Evolutionary conservation across 495 filamentous ascomycete species (phyloP), one percentile per base, ranked within the genome.

Genomic region (Cryomyces minteri): DNA sequence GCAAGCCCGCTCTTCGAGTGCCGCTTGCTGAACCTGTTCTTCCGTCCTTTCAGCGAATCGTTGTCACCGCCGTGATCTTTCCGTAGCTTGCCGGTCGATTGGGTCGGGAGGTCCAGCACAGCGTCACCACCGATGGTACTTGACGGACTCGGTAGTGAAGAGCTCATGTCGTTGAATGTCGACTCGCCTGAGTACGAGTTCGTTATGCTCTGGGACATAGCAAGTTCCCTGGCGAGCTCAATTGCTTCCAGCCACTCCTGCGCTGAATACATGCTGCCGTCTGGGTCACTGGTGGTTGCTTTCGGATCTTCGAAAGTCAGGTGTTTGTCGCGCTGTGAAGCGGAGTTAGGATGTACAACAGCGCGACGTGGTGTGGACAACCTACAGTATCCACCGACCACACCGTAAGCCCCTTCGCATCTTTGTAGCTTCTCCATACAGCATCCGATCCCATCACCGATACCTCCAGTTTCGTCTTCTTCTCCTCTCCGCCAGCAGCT

Each of bases 381-480:
- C 82, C 66, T 73, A 99, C 92, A 49, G 86, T 94, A 62, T 96
- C 88, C 42, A 96, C 77, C 59, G 78, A 79, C 88, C 90, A 99
- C 31, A 79, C 81, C 12, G 75, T 78, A 57, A 84, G 69, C 14
- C 85, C 86, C 58, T 92, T 94, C 34, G 75, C 68, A 58, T 94
- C 87, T 36, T 80, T 70, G 43, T 81, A 81, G 50, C 71, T 86
- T 57, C 71, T 79, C 77, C 82, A 95, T 32, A 67, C 63, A 48
- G 75, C 84, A 46, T 80, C 86, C 0, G 79, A 63, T 1, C 67
- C 67, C 10, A 93, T 67, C 31, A 96, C 67, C 32, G 83, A 82
- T 38, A 96, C 78, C 53, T 96, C 90, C 48, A 80, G 66, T 59
- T 99, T 99, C 32, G 84, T 71, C 58, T 88, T 87, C 66, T 99